Evolutionary conservation across 208 protist species (phyloP).

Genomic region (Trypanosoma mega): DNA sequence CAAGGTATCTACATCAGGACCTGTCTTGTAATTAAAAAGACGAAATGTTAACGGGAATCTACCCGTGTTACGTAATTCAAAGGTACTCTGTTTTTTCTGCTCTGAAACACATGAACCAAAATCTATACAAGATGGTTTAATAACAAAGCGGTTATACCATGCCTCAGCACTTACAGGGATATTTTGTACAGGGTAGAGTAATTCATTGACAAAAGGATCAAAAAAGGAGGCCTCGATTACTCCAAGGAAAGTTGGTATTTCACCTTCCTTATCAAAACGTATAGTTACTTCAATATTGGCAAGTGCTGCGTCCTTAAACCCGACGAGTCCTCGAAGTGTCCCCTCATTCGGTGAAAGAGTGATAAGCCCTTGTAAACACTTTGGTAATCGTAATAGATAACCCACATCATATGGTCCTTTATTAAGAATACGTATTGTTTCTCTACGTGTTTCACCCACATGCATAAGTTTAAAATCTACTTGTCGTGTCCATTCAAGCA

Average conservation of each 20-base stretch:
- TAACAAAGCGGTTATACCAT: constrained; percentile 87
- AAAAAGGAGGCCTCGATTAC: constrained; percentile 88
- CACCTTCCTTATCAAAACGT: constrained; percentile 73
- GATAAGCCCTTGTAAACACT: constrained; percentile 59
- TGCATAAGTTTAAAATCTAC: constrained; percentile 91
- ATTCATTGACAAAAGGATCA: constrained; percentile 68
- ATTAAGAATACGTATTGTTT: constrained; percentile 87
- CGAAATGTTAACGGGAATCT: constrained; percentile 78
- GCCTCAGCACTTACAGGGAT: constrained; percentile 82
- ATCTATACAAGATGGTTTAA: constrained; percentile 92
- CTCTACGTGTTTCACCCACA: constrained; percentile 82
- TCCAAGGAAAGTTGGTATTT: constrained; percentile 68
- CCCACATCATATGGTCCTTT: constrained; percentile 94
- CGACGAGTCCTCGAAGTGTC: constrained; percentile 76
- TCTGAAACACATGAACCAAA: constrained; percentile 94
- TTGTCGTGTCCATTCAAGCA: constrained; percentile 89
- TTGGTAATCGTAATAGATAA: constrained; percentile 84
- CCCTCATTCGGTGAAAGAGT: constrained; percentile 62
- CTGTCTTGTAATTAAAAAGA: constrained; percentile 81
- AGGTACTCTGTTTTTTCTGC: constrained; percentile 70
- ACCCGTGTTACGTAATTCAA: constrained; percentile 91
- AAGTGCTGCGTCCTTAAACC: constrained; percentile 86
- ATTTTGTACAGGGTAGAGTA: constrained; percentile 82
- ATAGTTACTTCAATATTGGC: constrained; percentile 76
- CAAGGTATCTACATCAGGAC: neutral